Conservation (phyloP, 179 eudicot species). For the Beta corolliflora region DNA sequence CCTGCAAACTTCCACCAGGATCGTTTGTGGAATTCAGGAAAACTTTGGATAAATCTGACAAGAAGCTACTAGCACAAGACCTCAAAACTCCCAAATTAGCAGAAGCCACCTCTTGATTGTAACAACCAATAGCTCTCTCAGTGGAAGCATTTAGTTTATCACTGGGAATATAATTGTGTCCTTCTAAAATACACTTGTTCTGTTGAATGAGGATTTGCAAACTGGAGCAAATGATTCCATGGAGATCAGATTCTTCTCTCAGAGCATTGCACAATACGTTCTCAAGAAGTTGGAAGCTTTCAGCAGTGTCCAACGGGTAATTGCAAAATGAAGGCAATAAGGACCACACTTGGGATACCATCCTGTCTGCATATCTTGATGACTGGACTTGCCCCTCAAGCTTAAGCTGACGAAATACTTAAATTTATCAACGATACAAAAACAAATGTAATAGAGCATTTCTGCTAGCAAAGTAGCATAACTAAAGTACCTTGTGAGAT, state of each 20-base stretch:
- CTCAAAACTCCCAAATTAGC: constrained; percentile 60
- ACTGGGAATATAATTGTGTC: constrained; percentile 33
- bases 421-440: constrained; percentile 14
- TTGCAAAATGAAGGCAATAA: constrained; percentile 92
- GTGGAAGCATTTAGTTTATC: constrained; percentile 46
- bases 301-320: constrained; percentile 76
- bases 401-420: constrained; percentile 62
- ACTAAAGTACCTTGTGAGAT: constrained; percentile 64
- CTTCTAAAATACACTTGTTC: constrained; percentile 65
- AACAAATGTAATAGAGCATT: not conserved
- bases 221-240: constrained; percentile 78
- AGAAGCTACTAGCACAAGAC: constrained; percentile 59
- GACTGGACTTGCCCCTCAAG: constrained; percentile 65
- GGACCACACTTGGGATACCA: constrained; percentile 84
- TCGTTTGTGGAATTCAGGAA: constrained; percentile 64
- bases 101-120: constrained; percentile 63
- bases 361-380: constrained; percentile 70
- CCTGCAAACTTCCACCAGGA: constrained; percentile 85
- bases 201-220: constrained; percentile 86
- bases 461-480: constrained; percentile 1
- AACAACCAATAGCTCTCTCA: constrained; percentile 61
- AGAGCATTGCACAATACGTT: constrained; percentile 50
- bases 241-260: constrained; percentile 68
- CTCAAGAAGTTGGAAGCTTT: constrained; percentile 66
- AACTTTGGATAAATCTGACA: constrained; percentile 57